Evolutionary conservation across 345 rosid species (phyloP), one percentile per base, ranked within the genome.

Genomic region (Trapa bicornis): DNA sequence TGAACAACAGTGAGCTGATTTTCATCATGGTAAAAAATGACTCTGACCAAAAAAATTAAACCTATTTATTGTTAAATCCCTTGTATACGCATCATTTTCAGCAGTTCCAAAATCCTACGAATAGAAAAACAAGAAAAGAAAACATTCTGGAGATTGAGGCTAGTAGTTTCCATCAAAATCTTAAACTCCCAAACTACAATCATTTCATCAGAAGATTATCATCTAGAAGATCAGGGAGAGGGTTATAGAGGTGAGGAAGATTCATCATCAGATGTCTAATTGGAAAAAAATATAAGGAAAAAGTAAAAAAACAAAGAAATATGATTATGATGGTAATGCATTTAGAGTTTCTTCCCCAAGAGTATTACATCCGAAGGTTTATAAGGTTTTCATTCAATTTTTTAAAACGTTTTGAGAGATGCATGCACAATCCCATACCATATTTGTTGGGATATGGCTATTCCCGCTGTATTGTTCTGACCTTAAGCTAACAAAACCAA

Each of bases 51-150:
- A 35, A 62, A 42, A 48, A 68, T 66, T 12, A 77, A 22, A 92
- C 98, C 98, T 92, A 79, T 93, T 93, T 53, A 93, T 93, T 36
- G 98, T 93, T 69, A 90, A 79, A 73, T 93, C 97, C 77, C 97
- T 86, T 82, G 96, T 77, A 74, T 75, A 86, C 12, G 98, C 98
- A 80, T 93, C 98, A 76, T 91, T 85, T 82, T 90, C 71, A 16
- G 98, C 85, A 32, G 97, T 85, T 66, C 98, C 98, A 81, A 93
- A 93, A 79, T 76, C 84, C 98, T 92, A 76, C 65, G 32, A 56
- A 65, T 42, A 47, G 37, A 56, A 64, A 47, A 12, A 4, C 15
- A 36, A 65, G 58, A 48, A 16, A 14, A 42, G 10, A 11, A 0
- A 61, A 5, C 7, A 41, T 41, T 41, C 43, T 39, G 61, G 29